Evolutionary conservation across 768 basidiomycete species (phyloP).

Genomic region (Mrakia gelida): DNA sequence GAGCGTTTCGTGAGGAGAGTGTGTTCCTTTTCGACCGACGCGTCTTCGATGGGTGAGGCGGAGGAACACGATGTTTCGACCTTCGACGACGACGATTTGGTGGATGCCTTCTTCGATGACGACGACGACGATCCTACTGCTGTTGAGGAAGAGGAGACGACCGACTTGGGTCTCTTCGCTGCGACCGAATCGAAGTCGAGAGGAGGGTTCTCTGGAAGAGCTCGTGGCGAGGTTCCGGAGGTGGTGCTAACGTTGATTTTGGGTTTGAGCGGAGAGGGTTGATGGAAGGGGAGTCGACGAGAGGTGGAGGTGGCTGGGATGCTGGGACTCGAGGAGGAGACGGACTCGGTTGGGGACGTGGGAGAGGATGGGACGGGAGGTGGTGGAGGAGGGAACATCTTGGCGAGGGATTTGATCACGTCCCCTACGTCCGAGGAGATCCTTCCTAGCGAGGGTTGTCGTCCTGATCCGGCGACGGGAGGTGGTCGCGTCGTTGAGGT

Average conservation of each 20-base stretch:
- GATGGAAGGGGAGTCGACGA: neutral
- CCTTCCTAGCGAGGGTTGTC: neutral
- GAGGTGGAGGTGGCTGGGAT: neutral
- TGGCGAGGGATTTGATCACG: neutral
- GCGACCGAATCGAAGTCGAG: neutral
- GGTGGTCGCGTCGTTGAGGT: neutral
- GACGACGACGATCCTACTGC: too few species aligned
- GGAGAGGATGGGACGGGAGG: neutral
- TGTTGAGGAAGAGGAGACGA: neutral
- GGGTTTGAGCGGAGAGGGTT: neutral
- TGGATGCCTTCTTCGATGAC: too few species aligned
- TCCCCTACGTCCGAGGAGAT: slow-evolving; percentile 1
- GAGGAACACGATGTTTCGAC: too few species aligned
- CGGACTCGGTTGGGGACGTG: neutral
- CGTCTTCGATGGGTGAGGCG: neutral
- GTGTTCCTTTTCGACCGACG: neutral
- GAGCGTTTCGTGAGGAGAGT: neutral
- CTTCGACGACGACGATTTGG: neutral
- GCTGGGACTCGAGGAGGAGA: neutral
- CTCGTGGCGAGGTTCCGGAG: neutral
- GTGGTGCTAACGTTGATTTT: neutral
- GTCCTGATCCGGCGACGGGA: neutral
- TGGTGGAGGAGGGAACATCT: neutral
- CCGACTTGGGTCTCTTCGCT: neutral
- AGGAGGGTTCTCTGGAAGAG: neutral